phyloP scores from a whole-genome alignment of 2,329 filamentous ascomycete genomes.

The Cladophialophora exuberans region DNA sequence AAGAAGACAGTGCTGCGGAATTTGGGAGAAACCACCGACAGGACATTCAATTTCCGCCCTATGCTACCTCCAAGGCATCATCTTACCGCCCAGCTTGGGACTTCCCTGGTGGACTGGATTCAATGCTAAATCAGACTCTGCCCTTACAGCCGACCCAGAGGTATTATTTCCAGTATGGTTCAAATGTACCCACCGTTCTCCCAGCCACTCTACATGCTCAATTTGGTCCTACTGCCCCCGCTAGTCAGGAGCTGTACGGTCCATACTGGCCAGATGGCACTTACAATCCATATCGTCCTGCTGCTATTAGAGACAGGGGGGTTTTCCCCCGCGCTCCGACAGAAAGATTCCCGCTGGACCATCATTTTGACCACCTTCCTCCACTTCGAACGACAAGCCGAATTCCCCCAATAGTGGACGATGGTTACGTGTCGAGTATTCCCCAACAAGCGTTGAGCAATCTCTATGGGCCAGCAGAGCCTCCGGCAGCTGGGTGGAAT shows the following conservation, averaged over 20 bases:
- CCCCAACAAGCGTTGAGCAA: slow-evolving; percentile 12
- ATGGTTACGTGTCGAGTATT: slow-evolving; percentile 9
- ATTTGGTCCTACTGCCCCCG: slow-evolving; percentile 61
- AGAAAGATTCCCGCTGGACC: slow-evolving; percentile 28
- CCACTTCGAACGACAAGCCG: slow-evolving; percentile 12
- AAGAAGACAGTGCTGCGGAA: background rate
- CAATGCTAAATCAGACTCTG: slow-evolving; percentile 62
- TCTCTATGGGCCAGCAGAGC: slow-evolving; percentile 12
- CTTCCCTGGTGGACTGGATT: slow-evolving; percentile 56
- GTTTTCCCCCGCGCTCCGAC: slow-evolving; percentile 37
- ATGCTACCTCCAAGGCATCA: slow-evolving; percentile 14
- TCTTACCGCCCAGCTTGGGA: slow-evolving; percentile 32
- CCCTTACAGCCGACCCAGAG: slow-evolving; percentile 44
- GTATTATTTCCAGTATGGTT: slow-evolving; percentile 49
- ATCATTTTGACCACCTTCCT: slow-evolving; percentile 22
- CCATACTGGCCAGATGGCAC: slow-evolving; percentile 68
- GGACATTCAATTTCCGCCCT: slow-evolving; percentile 14
- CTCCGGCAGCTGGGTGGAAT: slow-evolving; percentile 21
- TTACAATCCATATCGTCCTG: slow-evolving; percentile 63
- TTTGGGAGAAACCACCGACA: slow-evolving; percentile 20
- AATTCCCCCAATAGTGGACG: slow-evolving; percentile 9
- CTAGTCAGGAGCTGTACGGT: slow-evolving; percentile 60
- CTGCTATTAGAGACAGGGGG: slow-evolving; percentile 59
- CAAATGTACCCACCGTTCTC: slow-evolving; percentile 61
- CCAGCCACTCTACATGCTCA: slow-evolving; percentile 62